Evolutionary conservation across 2,329 filamentous ascomycete species (phyloP).

Genomic region (Triangularia verruculosa): DNA sequence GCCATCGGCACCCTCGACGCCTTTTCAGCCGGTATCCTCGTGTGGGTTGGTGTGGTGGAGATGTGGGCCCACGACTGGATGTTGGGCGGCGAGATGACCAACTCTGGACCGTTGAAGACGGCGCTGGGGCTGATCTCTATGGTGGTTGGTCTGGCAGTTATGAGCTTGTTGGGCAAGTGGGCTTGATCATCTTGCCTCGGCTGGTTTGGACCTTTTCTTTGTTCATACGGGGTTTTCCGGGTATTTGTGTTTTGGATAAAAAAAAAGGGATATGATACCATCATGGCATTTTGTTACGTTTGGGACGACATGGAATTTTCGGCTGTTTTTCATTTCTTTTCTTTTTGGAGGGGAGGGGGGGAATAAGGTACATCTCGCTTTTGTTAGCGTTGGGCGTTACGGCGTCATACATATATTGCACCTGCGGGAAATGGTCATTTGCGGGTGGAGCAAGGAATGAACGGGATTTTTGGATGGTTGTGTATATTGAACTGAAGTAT

Average conservation of each 20-base stretch:
- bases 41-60: slow-evolving; percentile 78
- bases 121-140: slow-evolving; percentile 51
- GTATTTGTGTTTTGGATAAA: background rate
- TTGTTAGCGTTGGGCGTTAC: background rate
- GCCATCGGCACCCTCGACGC: slow-evolving; percentile 73
- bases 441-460: background rate
- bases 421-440: background rate
- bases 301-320: background rate
- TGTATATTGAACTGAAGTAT: background rate
- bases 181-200: slow-evolving; percentile 39
- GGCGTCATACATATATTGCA: background rate
- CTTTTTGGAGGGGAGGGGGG: no score
- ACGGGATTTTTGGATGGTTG: background rate
- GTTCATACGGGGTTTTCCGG: background rate
- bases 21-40: slow-evolving; percentile 68
- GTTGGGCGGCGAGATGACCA: slow-evolving; percentile 52
- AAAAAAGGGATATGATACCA: background rate
- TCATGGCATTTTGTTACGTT: background rate
- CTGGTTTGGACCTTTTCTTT: no score
- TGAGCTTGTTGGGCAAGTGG: slow-evolving; percentile 76
- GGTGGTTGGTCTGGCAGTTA: slow-evolving; percentile 60
- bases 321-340: no score
- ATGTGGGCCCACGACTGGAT: slow-evolving; percentile 79
- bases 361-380: background rate
- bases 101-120: slow-evolving; percentile 49